A percentile compares a stretch with the other conserved stretches of the same genome.
Evolutionary conservation across 2,329 filamentous ascomycete genomes (phyloP).

Genomic region (Venturia aucupariae): DNA sequence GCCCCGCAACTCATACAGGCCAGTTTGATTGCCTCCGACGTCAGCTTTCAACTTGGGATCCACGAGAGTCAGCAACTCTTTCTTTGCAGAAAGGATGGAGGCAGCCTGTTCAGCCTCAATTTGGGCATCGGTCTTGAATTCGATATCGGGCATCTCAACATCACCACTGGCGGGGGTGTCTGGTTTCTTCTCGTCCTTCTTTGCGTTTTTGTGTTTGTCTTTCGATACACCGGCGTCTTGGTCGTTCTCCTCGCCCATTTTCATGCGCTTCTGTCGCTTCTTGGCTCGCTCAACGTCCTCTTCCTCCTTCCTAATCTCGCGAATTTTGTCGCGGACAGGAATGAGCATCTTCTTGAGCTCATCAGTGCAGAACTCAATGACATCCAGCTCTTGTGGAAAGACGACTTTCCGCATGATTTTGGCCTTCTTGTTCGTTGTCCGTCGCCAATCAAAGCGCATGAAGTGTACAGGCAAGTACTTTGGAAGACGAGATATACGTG

Average conservation of each 20-base stretch:
- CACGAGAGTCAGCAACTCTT: constrained; percentile 73
- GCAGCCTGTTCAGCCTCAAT: constrained; percentile 77
- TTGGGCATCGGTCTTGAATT: constrained; percentile 89
- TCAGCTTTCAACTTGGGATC: constrained; percentile 66
- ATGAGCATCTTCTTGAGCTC: constrained; percentile 73
- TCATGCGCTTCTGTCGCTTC: constrained; percentile 76
- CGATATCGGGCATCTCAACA: constrained; percentile 60
- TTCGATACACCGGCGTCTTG: constrained; percentile 27
- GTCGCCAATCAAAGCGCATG: constrained; percentile 96
- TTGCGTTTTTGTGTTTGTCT: constrained; percentile 39
- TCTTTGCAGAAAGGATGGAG: constrained; percentile 69
- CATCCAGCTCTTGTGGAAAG: constrained; percentile 86
- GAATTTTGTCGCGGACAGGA: constrained; percentile 91
- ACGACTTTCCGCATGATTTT: constrained; percentile 99
- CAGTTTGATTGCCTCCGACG: constrained; percentile 81
- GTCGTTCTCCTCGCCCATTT: constrained; percentile 45
- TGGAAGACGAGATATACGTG: constrained; percentile 72
- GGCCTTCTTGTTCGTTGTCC: constrained; percentile 91
- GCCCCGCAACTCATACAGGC: constrained; percentile 86
- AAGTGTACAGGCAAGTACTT: constrained; percentile 97
- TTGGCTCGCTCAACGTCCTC: constrained; percentile 83
- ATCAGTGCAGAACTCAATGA: constrained; percentile 91
- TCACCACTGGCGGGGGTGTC: constrained; percentile 50
- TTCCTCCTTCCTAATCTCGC: constrained; percentile 90
- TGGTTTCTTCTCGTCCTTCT: constrained; percentile 31